phyloP scores from a whole-genome alignment of 116 monocot genomes.

The Papilionanthe hybrid region DNA sequence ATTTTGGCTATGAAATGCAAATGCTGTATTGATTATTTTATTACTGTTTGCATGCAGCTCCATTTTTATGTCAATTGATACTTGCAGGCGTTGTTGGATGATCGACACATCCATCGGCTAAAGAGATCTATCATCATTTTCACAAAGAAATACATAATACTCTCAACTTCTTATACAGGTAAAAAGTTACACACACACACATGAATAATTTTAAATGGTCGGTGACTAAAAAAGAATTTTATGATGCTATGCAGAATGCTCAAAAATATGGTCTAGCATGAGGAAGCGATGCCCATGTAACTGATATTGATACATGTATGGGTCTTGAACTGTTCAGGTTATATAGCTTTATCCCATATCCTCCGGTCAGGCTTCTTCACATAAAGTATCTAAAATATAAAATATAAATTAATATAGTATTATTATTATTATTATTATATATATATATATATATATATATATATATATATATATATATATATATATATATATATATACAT shows the following conservation, averaged over 20 bases:
- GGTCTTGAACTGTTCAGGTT: constrained; percentile 13
- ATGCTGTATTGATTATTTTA: too few relatives aligned
- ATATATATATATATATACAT: too few relatives aligned
- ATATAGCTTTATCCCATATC: constrained; percentile 23
- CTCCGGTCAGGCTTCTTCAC: constrained; percentile 9
- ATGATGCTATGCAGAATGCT: constrained; percentile 2
- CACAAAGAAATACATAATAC: constrained; percentile 16
- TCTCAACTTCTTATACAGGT: constrained; percentile 19
- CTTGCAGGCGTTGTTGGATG: constrained; percentile 18
- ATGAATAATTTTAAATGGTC: too few relatives aligned
- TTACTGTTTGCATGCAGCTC: constrained; percentile 16
- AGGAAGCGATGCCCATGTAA: constrained; percentile 15
- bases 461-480: too few relatives aligned
- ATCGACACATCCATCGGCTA: constrained; percentile 19
- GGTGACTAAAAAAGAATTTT: too few relatives aligned
- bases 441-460: too few relatives aligned
- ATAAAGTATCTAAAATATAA: background rate
- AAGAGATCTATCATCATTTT: constrained; percentile 27
- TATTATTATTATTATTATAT: too few relatives aligned
- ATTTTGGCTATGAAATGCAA: too few relatives aligned
- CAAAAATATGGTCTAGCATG: constrained; percentile 23
- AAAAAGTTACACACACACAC: too few relatives aligned
- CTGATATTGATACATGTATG: constrained; percentile 29
- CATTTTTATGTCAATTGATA: constrained; percentile 18
- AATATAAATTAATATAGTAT: too few relatives aligned